Evolutionary conservation across 148 eudicot species (phyloP).

Genomic region (Pouteria glomerata): DNA sequence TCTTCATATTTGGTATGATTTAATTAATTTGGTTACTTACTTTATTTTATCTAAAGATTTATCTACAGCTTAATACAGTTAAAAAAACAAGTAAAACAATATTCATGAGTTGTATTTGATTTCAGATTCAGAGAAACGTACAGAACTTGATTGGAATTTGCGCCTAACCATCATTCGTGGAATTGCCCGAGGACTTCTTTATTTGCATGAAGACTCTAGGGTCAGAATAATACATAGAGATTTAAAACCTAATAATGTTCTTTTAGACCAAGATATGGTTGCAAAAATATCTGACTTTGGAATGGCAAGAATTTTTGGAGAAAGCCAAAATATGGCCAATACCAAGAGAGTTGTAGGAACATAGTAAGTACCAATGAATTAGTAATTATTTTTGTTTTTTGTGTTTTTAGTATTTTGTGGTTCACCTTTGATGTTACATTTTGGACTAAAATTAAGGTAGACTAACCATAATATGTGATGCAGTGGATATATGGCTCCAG

Average conservation of each 20-base stretch:
- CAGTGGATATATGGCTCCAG: no score
- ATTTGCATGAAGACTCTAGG: conserved; percentile 10
- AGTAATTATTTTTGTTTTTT: no score
- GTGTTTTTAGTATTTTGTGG: no score
- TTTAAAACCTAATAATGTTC: conserved; percentile 12
- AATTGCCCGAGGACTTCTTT: no score
- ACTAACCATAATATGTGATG: conserved; percentile 4
- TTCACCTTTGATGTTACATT: background rate
- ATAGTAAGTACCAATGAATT: conserved; percentile 6
- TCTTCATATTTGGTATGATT: conserved; percentile 19
- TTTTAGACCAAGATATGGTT: conserved; percentile 9
- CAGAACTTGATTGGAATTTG: conserved; percentile 1
- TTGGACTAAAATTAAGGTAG: background rate
- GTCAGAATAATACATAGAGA: no score
- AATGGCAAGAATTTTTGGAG: conserved; percentile 22
- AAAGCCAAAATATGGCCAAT: conserved; percentile 12
- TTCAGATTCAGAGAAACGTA: background rate
- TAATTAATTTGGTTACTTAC: no score
- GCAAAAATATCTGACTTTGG: conserved; percentile 22
- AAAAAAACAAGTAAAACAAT: background rate
- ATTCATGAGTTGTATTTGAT: background rate
- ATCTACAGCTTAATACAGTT: background rate
- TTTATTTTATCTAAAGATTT: background rate
- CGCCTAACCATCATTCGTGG: conserved; percentile 2
- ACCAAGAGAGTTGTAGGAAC: no score